Base-by-base conservation (phyloP, 768 basidiomycete species). In the Mycena venus region DNA sequence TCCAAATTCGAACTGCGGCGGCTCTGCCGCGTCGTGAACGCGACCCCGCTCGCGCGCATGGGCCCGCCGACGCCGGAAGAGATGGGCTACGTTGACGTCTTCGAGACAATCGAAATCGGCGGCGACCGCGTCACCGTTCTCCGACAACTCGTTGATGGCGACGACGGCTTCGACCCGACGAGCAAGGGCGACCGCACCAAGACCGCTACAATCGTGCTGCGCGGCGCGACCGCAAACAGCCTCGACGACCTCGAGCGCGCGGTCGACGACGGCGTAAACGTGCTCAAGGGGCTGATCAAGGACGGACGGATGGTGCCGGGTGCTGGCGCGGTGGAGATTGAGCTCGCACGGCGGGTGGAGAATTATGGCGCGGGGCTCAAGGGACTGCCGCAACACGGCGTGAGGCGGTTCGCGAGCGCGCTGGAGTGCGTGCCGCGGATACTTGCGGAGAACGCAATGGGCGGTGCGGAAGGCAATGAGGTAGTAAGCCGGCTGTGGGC, bases 71-170 rank as follows among this genome's bases (percentile, higher is more conserved):
- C 96, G 15, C 91, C 96, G 0, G 98, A 99, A 83, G 98, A 99
- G 85, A 96, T 96, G 25, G 98, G 98, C 53, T 92, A 89, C 79
- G 92, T 98, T 75, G 98, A 99, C 80, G 89, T 99, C 25, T 95
- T 99, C 81, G 98, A 99, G 88, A 96, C 95, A 31, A 91, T 93
- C 70, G 98, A 99, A 83, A 94, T 99, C 78, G 98, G 98, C 53
- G 98, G 98, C 7, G 98, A 99, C 85, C 93, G 98, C 69, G 98
- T 99, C 61, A 99, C 97, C 0, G 98, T 99, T 0, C 90, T 99
- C 70, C 89, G 98, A 19, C 98, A 99, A 81, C 90, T 95, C 23
- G 79, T 85, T 2, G 84, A 84, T 19, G 94, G 92, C 32, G 93
- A 96, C 17, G 87, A 87, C 6, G 93, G 91, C 25, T 92, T 90